Evolutionary conservation across 768 basidiomycete species (phyloP).

Genomic region (Termitomyces sp.): DNA sequence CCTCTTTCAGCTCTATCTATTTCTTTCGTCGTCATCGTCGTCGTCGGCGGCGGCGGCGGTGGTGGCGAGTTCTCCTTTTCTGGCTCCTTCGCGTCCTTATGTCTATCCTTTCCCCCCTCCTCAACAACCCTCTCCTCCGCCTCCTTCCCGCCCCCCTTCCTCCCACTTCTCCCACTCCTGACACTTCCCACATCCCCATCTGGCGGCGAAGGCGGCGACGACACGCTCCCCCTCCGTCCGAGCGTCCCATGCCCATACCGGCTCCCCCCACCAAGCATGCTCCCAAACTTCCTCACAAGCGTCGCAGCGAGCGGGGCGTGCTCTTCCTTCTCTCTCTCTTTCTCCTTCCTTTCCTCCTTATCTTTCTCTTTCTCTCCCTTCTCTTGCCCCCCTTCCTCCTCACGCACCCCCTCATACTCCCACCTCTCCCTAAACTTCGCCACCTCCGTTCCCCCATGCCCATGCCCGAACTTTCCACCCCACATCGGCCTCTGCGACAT

Average conservation of each 20-base stretch:
- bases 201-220: neutral
- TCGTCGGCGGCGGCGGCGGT: neutral
- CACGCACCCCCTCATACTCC: conserved; percentile 30
- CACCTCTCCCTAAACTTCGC: neutral
- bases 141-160: neutral
- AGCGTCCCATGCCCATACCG: conserved; percentile 27
- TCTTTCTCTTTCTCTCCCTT: conserved; percentile 28
- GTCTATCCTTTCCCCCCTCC: neutral
- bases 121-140: conserved; percentile 48
- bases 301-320: conserved; percentile 55
- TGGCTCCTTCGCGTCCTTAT: neutral
- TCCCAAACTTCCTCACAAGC: conserved; percentile 75
- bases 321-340: conserved; percentile 23
- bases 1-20: neutral
- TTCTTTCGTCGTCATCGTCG: neutral
- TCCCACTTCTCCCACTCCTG: neutral
- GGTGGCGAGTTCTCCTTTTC: neutral
- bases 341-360: neutral
- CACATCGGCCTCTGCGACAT: conserved; percentile 71
- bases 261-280: conserved; percentile 48
- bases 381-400: conserved; percentile 21
- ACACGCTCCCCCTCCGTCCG: conserved; percentile 36
- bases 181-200: neutral
- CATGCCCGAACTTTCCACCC: conserved; percentile 56
- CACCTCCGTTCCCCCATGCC: conserved; percentile 8